Percentiles rank a stretch among this genome's conserved stretches.
phyloP scores from a whole-genome alignment of 2,329 filamentous ascomycete species.

The Sphaerulina populicola region DNA sequence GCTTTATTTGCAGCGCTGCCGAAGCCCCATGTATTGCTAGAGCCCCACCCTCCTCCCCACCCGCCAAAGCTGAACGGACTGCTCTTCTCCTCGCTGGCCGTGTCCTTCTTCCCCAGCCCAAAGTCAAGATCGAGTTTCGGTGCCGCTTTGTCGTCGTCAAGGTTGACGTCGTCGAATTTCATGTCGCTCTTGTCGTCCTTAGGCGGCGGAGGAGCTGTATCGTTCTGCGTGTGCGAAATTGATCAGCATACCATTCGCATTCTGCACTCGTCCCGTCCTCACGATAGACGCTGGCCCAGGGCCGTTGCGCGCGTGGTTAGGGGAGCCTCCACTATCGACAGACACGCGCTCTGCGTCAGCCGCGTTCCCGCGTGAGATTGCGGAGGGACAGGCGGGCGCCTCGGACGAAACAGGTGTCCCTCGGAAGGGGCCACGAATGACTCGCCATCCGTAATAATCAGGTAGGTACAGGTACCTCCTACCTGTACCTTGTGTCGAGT shows the following conservation, averaged over 20 bases:
- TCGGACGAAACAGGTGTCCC: conserved; percentile 12
- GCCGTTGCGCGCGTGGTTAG: conserved; percentile 14
- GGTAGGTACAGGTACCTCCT: too few relatives aligned
- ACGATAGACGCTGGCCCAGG: not conserved
- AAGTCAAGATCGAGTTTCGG: conserved; percentile 44
- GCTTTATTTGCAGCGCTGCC: conserved; percentile 17
- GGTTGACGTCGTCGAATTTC: conserved; percentile 41
- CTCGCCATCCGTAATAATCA: conserved; percentile 16
- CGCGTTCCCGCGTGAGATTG: conserved; percentile 25
- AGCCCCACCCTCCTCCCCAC: conserved; percentile 31
- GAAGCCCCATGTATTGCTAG: conserved; percentile 32
- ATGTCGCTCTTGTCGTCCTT: conserved; percentile 30
- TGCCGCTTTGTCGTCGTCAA: conserved; percentile 38
- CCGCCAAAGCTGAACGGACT: conserved; percentile 31
- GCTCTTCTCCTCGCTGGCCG: conserved; percentile 24
- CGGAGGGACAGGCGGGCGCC: conserved; percentile 25
- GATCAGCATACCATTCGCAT: conserved; percentile 17
- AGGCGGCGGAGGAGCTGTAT: conserved; percentile 22
- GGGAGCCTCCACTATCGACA: conserved; percentile 23
- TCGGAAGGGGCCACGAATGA: conserved; percentile 7
- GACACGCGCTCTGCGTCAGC: conserved; percentile 6
- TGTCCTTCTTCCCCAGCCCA: conserved; percentile 26
- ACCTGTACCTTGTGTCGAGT: too few relatives aligned
- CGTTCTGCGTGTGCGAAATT: conserved; percentile 17
- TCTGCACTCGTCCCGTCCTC: conserved; percentile 16